Evolutionary conservation across 1,284 basidiomycete species (phyloP).

Genomic region (Uromyces viciae-fabae): DNA sequence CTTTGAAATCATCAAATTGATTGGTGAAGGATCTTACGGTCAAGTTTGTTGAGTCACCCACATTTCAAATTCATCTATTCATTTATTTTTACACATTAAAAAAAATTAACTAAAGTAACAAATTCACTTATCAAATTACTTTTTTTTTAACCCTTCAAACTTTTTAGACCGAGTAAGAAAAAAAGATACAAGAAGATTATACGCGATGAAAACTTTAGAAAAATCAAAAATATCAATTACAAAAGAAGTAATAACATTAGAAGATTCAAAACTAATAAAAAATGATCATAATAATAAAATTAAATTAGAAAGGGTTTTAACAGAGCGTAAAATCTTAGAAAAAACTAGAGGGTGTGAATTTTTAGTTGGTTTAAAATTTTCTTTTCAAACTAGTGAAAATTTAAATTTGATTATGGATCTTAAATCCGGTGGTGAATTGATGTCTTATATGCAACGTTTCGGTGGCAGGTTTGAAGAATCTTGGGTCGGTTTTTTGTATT

Average conservation of each 20-base stretch:
- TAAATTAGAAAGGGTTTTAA: constrained; percentile 55
- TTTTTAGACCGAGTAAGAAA: constrained; percentile 55
- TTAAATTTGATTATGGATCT: constrained; percentile 58
- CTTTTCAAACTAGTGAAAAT: constrained; percentile 54
- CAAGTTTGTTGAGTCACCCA: constrained; percentile 51
- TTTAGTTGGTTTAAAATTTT: constrained; percentile 57
- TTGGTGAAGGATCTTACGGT: constrained; percentile 57
- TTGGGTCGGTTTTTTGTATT: constrained; percentile 15
- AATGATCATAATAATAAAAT: constrained; percentile 47
- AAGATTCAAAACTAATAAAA: constrained; percentile 49
- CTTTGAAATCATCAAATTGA: constrained; percentile 56
- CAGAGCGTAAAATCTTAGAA: constrained; percentile 57
- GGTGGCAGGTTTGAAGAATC: constrained; percentile 48
- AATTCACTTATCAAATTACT: background rate
- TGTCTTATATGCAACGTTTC: constrained; percentile 53
- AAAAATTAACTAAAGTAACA: background rate
- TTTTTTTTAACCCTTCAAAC: too few species aligned
- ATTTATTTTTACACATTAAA: background rate
- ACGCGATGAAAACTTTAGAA: constrained; percentile 57
- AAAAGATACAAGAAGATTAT: constrained; percentile 57
- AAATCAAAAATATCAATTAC: constrained; percentile 53
- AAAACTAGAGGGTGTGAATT: constrained; percentile 56
- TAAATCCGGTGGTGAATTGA: constrained; percentile 58
- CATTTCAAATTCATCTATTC: background rate
- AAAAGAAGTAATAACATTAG: too few species aligned